Evolutionary conservation across 805 yeast genomes (phyloP).

Genomic region (Suhomyces tanzawaensis): DNA sequence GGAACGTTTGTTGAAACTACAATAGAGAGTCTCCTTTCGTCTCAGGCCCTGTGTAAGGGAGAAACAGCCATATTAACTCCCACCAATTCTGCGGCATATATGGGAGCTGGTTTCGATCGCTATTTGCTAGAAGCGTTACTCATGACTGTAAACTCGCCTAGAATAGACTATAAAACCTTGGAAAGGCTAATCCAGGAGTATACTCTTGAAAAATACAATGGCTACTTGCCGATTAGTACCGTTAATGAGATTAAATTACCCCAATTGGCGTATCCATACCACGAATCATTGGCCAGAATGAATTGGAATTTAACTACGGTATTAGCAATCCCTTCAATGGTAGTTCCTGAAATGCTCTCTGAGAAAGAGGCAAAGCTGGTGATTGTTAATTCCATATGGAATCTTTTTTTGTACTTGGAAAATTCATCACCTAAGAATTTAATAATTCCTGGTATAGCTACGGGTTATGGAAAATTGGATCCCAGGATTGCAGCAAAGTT

Average conservation of each 20-base stretch:
- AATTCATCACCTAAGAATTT: constrained; percentile 9
- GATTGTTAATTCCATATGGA: constrained; percentile 24
- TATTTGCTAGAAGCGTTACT: constrained; percentile 15
- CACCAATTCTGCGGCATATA: constrained; percentile 23
- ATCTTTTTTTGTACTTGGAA: constrained; percentile 10
- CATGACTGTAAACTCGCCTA: neutral
- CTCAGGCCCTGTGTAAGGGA: neutral
- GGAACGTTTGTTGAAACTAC: no score
- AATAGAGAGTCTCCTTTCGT: neutral
- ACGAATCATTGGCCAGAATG: constrained; percentile 6
- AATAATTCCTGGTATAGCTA: constrained; percentile 27
- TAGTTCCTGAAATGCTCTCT: constrained; percentile 17
- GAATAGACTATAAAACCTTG: constrained; percentile 5
- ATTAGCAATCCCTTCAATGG: constrained; percentile 23
- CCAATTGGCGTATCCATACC: constrained; percentile 7
- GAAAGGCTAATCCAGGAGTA: constrained; percentile 17
- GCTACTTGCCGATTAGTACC: constrained; percentile 18
- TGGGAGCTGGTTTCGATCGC: constrained; percentile 31
- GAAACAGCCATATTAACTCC: constrained; percentile 21
- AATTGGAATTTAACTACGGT: constrained; percentile 12
- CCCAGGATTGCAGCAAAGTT: constrained; percentile 15
- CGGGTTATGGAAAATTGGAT: constrained; percentile 24
- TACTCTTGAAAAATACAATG: constrained; percentile 13
- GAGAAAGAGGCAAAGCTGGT: constrained; percentile 4
- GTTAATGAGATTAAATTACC: constrained; percentile 13